Evolutionary conservation across 495 filamentous ascomycete species (phyloP).

Genomic region (Penicillium dipodomyicola): DNA sequence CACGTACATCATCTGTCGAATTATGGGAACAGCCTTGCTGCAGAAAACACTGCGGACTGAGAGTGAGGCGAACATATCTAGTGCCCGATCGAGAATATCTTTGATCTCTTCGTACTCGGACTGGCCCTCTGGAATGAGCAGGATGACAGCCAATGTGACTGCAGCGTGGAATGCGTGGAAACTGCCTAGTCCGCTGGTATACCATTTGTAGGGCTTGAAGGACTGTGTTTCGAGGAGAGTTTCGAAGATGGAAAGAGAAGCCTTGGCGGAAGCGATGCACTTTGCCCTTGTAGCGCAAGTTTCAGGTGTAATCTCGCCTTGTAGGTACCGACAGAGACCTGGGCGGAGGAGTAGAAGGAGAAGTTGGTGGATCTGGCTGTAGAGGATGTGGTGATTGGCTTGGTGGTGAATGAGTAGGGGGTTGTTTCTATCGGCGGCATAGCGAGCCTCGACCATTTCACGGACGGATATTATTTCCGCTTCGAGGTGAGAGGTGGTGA

Average conservation of each 20-base stretch:
- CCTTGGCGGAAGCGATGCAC: constrained; percentile 45
- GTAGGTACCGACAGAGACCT: constrained; percentile 38
- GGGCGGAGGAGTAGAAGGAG: constrained; percentile 48
- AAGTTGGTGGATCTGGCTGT: constrained; percentile 48
- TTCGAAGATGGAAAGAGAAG: constrained; percentile 41
- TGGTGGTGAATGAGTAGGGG: constrained; percentile 38
- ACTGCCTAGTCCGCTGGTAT: constrained; percentile 43
- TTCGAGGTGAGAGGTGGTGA: constrained; percentile 34
- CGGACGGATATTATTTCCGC: constrained; percentile 38
- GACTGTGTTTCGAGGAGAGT: constrained; percentile 34
- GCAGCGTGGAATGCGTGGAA: constrained; percentile 45
- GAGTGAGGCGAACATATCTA: constrained; percentile 41
- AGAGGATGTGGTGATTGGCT: constrained; percentile 47
- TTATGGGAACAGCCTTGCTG: constrained; percentile 41
- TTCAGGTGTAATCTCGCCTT: constrained; percentile 43
- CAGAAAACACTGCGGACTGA: constrained; percentile 43
- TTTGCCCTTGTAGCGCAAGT: constrained; percentile 39
- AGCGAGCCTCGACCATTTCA: constrained; percentile 39
- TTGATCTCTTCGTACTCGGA: constrained; percentile 37
- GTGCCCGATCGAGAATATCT: constrained; percentile 28
- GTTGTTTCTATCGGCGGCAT: constrained; percentile 32
- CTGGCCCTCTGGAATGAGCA: constrained; percentile 35
- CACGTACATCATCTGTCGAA: constrained; percentile 41
- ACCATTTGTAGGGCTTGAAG: constrained; percentile 47
- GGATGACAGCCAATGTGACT: constrained; percentile 31